Evolutionary conservation across 140 eudicot genomes (phyloP).

Genomic region (Anethum foeniculum): DNA sequence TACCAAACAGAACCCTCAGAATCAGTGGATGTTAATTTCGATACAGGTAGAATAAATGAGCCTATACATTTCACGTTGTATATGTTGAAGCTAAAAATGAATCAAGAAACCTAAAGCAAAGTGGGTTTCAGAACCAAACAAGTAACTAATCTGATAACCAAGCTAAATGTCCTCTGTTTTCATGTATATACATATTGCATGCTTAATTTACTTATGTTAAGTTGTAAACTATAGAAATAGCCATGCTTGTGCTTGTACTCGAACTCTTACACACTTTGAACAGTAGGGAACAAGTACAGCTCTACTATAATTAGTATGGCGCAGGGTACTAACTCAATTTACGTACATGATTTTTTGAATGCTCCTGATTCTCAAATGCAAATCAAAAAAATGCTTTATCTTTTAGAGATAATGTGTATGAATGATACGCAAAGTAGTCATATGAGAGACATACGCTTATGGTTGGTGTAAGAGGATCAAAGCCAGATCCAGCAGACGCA

Average conservation of each 20-base stretch:
- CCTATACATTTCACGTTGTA: too few relatives aligned
- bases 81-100: not conserved
- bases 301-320: not conserved
- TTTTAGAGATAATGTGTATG: not conserved
- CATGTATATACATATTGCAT: not conserved
- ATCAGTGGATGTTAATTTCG: conserved; percentile 1
- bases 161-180: not conserved
- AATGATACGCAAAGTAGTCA: conserved; percentile 7
- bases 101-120: not conserved
- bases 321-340: not conserved
- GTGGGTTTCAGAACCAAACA: not conserved
- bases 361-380: not conserved
- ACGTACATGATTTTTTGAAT: too few relatives aligned
- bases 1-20: conserved; percentile 7
- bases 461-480: conserved; percentile 73
- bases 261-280: not conserved
- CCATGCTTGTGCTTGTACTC: not conserved
- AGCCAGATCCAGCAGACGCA: conserved; percentile 92
- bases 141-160: not conserved
- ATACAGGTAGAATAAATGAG: not conserved
- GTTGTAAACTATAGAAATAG: not conserved
- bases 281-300: not conserved
- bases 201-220: not conserved
- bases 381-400: not conserved
- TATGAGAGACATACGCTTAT: conserved; percentile 50